Percentiles rank a stretch among this genome's conserved stretches.
Conservation (phyloP, 2,329 filamentous ascomycete species). For the Fusarium sp. region DNA sequence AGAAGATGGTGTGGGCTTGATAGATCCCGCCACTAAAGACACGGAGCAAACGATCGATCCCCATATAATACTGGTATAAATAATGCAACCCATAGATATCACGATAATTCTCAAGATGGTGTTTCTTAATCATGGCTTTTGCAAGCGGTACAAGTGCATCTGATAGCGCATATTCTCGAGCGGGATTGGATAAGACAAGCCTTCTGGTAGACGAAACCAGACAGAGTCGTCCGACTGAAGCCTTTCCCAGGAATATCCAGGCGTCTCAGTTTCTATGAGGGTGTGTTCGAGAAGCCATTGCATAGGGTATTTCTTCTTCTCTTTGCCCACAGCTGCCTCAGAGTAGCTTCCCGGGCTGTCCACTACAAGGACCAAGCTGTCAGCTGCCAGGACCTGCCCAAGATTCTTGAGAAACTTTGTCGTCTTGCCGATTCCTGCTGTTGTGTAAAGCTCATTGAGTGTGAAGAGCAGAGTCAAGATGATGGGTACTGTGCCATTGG, state of each 20-base stretch:
- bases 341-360: constrained; percentile 96
- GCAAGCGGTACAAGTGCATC: constrained; percentile 78
- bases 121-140: constrained; percentile 37
- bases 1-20: constrained; percentile 89
- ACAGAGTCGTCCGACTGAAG: constrained; percentile 79
- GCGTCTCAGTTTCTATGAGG: constrained; percentile 63
- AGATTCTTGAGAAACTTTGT: constrained; percentile 80
- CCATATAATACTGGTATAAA: constrained; percentile 16
- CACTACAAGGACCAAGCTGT: constrained; percentile 82
- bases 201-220: constrained; percentile 82
- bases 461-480: constrained; percentile 92
- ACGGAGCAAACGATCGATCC: constrained; percentile 14
- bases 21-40: constrained; percentile 23
- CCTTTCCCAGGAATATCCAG: constrained; percentile 74
- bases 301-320: constrained; percentile 84
- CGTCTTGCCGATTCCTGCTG: constrained; percentile 76
- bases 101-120: constrained; percentile 9
- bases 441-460: constrained; percentile 91
- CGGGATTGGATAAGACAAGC: constrained; percentile 81
- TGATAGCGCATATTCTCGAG: constrained; percentile 97
- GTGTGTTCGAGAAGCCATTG: constrained; percentile 90
- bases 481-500: constrained; percentile 51
- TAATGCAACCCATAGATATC: constrained; percentile 36
- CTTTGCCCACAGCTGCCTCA: constrained; percentile 76
- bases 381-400: constrained; percentile 66